Base-by-base conservation (phyloP, 345 rosid species). In the Populus tremula region DNA sequence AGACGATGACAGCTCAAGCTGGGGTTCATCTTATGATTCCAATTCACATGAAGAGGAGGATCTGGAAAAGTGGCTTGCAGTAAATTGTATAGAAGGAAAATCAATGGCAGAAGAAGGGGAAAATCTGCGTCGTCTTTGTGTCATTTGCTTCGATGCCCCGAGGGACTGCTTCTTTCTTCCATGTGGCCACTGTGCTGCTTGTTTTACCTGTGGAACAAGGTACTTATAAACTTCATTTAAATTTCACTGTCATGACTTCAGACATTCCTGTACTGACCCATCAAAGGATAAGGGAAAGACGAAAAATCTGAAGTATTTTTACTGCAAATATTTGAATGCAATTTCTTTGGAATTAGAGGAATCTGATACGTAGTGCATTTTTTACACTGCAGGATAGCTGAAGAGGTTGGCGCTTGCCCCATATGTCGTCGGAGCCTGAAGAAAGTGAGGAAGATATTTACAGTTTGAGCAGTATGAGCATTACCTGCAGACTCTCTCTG, bases 391-490 rank as follows among this genome's bases (percentile, higher is more conserved):
- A 90, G 92, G 87, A 84, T 89, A 29, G 82, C 89, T 35, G 98
- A 92, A 83, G 93, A 91, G 18, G 83, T 83, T 8, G 97, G 97
- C 11, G 88, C 87, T 17, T 96, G 98, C 77, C 98, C 99, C 0
- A 85, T 96, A 64, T 96, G 99, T 72, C 90, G 90, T 38, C 84
- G 93, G 86, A 88, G 80, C 71, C 92, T 96, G 89, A 96, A 87
- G 91, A 96, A 96, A 85, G 97, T 96, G 31, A 87, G 93, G 86
- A 92, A 86, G 89, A 92, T 96, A 84, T 96, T 93, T 75, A 70
- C 87, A 31, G 91, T 85, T 73, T 90, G 82, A 87, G 82, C 47
- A 59, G 74, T 23, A 27, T 35, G 54, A 71, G 69, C 18, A 56
- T 59, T 50, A 11, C 53, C 5, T 73, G 84, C 71, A 73, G 73